Evolutionary conservation across 2,329 filamentous ascomycete genomes (phyloP).

Genomic region (Fusarium sulawesiense): DNA sequence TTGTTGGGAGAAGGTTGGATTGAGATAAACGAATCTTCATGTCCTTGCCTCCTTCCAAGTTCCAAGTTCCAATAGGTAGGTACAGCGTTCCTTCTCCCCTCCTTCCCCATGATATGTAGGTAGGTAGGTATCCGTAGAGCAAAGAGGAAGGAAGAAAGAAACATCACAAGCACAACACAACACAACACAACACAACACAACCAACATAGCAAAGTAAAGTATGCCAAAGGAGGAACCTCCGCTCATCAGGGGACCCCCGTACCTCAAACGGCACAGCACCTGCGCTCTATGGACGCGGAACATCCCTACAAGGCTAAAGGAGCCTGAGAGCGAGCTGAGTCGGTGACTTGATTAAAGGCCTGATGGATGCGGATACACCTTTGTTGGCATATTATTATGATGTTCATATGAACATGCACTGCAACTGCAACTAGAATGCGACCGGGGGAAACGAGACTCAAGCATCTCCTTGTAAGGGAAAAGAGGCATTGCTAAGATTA

Average conservation of each 20-base stretch:
- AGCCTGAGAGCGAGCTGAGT: not conserved
- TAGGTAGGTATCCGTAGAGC: not conserved
- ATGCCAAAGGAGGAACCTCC: constrained; percentile 23
- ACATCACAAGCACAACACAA: not conserved
- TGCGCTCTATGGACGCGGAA: not conserved
- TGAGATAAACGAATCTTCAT: constrained; percentile 30
- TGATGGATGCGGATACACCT: not conserved
- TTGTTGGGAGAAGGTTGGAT: constrained; percentile 14
- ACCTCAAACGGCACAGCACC: constrained; percentile 2
- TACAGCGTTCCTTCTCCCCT: constrained; percentile 4
- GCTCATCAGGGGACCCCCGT: not conserved
- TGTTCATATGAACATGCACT: constrained; percentile 5
- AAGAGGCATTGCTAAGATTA: constrained; percentile 10
- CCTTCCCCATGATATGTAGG: not conserved
- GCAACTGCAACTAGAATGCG: not conserved
- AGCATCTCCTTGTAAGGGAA: constrained; percentile 11
- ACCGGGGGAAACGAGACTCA: constrained; percentile 15
- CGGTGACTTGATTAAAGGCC: not conserved
- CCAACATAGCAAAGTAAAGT: not conserved
- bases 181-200: not conserved
- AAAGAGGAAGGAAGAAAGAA: constrained; percentile 1
- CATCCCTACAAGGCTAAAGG: constrained; percentile 25
- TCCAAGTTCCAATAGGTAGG: not conserved
- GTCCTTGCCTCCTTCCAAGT: constrained; percentile 10
- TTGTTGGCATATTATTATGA: not conserved